phyloP scores from a whole-genome alignment of 2,329 filamentous ascomycete species.

The Fonsecaea multimorphosa region DNA sequence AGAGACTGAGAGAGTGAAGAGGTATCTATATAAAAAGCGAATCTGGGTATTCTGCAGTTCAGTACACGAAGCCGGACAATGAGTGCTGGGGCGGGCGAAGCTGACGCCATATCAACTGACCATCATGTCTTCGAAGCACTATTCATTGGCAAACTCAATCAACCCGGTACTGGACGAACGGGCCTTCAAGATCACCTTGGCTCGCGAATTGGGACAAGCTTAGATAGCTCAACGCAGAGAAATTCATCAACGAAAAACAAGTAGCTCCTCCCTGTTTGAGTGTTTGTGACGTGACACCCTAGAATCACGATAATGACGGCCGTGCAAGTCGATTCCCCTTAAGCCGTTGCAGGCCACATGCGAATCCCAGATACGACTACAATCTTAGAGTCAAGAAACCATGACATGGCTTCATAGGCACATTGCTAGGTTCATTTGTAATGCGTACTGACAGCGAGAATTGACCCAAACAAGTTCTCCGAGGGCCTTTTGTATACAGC shows the following conservation, averaged over 20 bases:
- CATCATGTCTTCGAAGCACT: constrained; percentile 58
- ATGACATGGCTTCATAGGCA: too few relatives aligned
- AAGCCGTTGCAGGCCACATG: constrained; percentile 60
- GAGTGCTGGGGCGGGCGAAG: background rate
- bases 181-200: constrained; percentile 67
- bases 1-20: too few relatives aligned
- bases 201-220: constrained; percentile 60
- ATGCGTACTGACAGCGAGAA: too few relatives aligned
- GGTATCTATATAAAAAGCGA: too few relatives aligned
- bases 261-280: constrained; percentile 34
- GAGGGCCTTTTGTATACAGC: too few relatives aligned
- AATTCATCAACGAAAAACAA: constrained; percentile 59
- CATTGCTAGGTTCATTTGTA: too few relatives aligned
- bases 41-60: too few relatives aligned
- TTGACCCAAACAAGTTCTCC: too few relatives aligned
- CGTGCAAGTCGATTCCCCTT: constrained; percentile 46
- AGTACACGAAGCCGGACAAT: constrained; percentile 19
- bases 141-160: constrained; percentile 75
- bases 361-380: constrained; percentile 37
- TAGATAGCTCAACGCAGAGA: constrained; percentile 72
- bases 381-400: too few relatives aligned
- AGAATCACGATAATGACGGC: constrained; percentile 26
- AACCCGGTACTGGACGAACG: constrained; percentile 70
- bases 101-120: constrained; percentile 8
- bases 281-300: constrained; percentile 16